Base-by-base conservation (phyloP, 495 filamentous ascomycete genomes). In the Friedmanniomyces endolithicus region DNA sequence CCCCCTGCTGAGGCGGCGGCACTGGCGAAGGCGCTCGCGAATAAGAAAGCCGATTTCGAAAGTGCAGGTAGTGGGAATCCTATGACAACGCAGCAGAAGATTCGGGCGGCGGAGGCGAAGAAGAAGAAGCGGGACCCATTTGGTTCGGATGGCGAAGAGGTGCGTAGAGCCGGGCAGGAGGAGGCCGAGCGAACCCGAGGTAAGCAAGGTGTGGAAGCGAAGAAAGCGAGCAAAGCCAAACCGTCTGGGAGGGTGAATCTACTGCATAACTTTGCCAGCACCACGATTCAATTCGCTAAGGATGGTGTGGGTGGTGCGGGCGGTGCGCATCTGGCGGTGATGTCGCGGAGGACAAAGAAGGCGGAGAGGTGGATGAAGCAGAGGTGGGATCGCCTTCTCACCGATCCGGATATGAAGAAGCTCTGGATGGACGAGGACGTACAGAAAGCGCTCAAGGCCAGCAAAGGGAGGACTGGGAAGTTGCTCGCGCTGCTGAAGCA, bases 71-170 rank as follows among this genome's bases (percentile, higher is more conserved):
- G 2, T 24, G 50, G 22, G 23, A 54, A 54, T 12, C n/a, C 31
- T 7, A 2, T 50, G n/a, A 50, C 53, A 17, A 50, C 53, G 16
- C n/a, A 50, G 31, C 16, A 47, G 43, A 54, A 47, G 52, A 37
- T 56, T 12, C 2, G 7, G 8, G 35, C 19, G 24, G 17, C 53
- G 12, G 12, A 49, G 9, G 22, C 12, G 6, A 17, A 4, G 53
- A 22, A 24, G 46, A 50, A 56, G 23, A 17, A 9, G 6, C 27
- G 51, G 34, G 22, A 50, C 8, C 27, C 31, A 47, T 14, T 16
- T 51, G 37, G 47, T 23, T 1, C 31, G 46, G 14, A 6, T n/a
- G 37, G 40, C 34, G 12, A 39, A 16, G 25, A 47, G 46, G 48
- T 34, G n/a, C 3, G 9, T 22, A 50, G 39, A 14, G 39, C 35